phyloP scores from a whole-genome alignment of 768 basidiomycete species.

The Tylopilus intermedius region DNA sequence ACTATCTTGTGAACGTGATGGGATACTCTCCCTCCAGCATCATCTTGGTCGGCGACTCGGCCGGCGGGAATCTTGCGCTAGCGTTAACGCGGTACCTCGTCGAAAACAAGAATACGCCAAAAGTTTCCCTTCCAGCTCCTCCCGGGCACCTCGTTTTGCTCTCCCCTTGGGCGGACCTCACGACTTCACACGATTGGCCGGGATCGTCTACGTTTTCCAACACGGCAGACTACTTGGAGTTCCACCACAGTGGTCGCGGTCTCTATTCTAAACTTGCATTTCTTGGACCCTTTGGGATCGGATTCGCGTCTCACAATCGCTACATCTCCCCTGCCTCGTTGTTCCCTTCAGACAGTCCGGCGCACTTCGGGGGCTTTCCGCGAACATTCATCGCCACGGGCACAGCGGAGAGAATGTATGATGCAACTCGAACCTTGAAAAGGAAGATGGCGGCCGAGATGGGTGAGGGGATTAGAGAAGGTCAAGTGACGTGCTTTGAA shows the following conservation, averaged over 20 bases:
- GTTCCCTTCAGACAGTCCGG: constrained; percentile 27
- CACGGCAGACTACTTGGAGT: constrained; percentile 29
- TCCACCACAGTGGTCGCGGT: constrained; percentile 7
- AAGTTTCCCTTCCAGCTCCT: constrained; percentile 35
- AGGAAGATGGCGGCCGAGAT: constrained; percentile 49
- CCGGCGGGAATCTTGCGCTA: constrained; percentile 68
- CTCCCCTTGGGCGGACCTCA: constrained; percentile 54
- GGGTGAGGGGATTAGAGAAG: constrained; percentile 29
- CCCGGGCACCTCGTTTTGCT: constrained; percentile 49
- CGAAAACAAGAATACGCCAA: constrained; percentile 36
- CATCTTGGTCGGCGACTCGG: constrained; percentile 69
- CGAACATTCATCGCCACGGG: constrained; percentile 56
- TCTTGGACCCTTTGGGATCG: constrained; percentile 44
- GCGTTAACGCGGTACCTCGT: constrained; percentile 60
- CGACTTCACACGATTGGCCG: constrained; percentile 34
- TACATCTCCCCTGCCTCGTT: constrained; percentile 59
- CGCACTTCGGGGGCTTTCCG: constrained; percentile 52
- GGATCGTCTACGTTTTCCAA: constrained; percentile 36
- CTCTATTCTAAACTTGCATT: constrained; percentile 39
- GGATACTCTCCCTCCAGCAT: constrained; percentile 58
- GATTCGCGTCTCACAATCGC: constrained; percentile 41
- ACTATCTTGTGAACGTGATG: constrained; percentile 56
- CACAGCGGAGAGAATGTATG: constrained; percentile 54
- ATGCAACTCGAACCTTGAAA: constrained; percentile 43
- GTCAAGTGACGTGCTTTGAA: constrained; percentile 45